phyloP scores from a whole-genome alignment of 2,329 filamentous ascomycete genomes.

The Leptographium wingfieldii region DNA sequence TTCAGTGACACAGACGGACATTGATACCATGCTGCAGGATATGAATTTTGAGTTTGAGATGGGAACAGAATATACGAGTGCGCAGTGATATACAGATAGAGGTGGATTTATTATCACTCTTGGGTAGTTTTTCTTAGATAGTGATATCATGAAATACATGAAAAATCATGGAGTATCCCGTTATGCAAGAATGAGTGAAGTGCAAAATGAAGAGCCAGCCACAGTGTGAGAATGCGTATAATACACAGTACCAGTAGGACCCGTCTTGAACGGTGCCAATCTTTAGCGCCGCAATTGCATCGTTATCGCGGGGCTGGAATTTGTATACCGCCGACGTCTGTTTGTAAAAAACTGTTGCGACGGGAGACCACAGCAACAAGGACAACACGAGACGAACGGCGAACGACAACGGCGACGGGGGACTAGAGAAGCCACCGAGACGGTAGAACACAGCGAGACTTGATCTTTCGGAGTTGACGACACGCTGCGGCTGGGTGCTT shows the following conservation, averaged over 20 bases:
- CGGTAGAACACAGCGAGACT: neutral
- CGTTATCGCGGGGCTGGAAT: slow-evolving; percentile 1
- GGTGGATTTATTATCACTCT: neutral
- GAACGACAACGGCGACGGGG: neutral
- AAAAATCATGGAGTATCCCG: neutral
- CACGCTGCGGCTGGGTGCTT: too few species aligned
- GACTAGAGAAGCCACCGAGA: neutral
- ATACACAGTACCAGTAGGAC: neutral
- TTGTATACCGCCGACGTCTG: neutral
- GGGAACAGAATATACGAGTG: neutral
- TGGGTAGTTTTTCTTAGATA: neutral
- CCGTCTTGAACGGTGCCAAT: neutral
- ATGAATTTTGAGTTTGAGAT: slow-evolving; percentile 28
- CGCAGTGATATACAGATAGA: too few species aligned
- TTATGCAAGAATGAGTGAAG: neutral
- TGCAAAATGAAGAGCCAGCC: neutral
- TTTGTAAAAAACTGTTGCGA: neutral
- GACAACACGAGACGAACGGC: neutral
- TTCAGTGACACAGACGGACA: slow-evolving; percentile 22
- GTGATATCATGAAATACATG: neutral
- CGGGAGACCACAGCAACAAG: neutral
- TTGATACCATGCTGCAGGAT: slow-evolving; percentile 28
- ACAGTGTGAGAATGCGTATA: neutral
- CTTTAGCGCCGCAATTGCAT: neutral
- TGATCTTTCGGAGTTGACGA: too few species aligned